These are phyloP conservation scores for Aulographum hederae DNA, from an alignment of 2,329 filamentous ascomycete genomes.

Conservation along the genomic window DNA sequence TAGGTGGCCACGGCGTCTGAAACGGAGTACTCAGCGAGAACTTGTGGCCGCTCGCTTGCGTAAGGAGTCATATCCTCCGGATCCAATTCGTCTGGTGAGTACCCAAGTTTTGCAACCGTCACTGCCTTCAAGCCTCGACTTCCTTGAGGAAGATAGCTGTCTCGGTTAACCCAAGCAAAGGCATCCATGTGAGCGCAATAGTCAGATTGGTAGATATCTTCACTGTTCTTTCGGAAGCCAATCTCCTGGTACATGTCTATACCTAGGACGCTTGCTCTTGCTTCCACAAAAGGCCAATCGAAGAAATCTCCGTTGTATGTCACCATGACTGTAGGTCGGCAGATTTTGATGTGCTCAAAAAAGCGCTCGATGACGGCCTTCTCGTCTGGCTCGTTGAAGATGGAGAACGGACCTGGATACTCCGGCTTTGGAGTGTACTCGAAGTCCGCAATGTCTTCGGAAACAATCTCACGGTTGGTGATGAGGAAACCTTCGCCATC, in stretches of 20 bases:
- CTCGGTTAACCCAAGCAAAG: conserved; percentile 96
- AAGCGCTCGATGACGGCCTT: conserved; percentile 77
- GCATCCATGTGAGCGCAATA: conserved; percentile 98
- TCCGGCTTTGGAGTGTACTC: conserved; percentile 97
- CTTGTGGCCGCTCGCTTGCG: conserved; percentile 78
- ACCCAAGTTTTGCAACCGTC: conserved; percentile 92
- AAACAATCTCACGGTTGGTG: conserved; percentile 93
- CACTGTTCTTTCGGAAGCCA: conserved; percentile 84
- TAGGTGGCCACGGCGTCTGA: conserved; percentile 98
- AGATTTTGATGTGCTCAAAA: conserved; percentile 89
- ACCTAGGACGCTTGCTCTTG: conserved; percentile 77
- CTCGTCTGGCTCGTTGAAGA: conserved; percentile 95
- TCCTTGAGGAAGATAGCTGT: conserved; percentile 92
- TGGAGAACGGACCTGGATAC: conserved; percentile 87
- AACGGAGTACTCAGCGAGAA: conserved; percentile 90
- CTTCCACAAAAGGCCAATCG: conserved; percentile 98
- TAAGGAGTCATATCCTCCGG: conserved; percentile 94
- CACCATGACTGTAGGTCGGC: conserved; percentile 85
- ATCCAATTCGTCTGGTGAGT: conserved; percentile 94
- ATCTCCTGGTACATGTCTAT: conserved; percentile 99
- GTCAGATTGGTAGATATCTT: conserved; percentile 91
- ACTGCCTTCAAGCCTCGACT: conserved; percentile 95
- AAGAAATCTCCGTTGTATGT: conserved; percentile 99
- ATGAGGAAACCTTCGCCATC: conserved; percentile 96
- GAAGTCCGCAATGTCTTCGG: conserved; percentile 92